Percentiles rank a stretch among this genome's conserved stretches.
phyloP scores from a whole-genome alignment of 1,284 basidiomycete species.

The Cryptococcus neoformans region DNA sequence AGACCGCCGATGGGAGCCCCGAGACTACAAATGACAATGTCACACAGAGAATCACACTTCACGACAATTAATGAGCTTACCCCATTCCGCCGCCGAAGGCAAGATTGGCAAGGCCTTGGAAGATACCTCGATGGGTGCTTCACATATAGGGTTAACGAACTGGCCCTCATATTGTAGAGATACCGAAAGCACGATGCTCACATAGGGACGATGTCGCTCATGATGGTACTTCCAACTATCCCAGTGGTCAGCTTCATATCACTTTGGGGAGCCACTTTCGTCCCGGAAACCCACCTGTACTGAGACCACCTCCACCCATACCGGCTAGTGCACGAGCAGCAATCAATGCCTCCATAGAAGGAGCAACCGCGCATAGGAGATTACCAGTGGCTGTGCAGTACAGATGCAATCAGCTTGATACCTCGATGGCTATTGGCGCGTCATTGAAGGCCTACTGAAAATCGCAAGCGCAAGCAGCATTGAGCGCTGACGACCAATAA shows the following conservation, averaged over 20 bases:
- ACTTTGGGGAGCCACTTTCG: background rate
- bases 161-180: too few relatives aligned
- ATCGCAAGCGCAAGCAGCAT: slow-evolving; percentile 67
- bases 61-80: slow-evolving; percentile 30
- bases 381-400: slow-evolving; percentile 65
- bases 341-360: slow-evolving; percentile 78
- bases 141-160: background rate
- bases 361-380: slow-evolving; percentile 73
- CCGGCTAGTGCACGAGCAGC: slow-evolving; percentile 76
- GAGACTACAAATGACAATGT: slow-evolving; percentile 42
- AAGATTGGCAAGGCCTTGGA: slow-evolving; percentile 86
- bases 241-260: background rate
- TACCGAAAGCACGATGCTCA: slow-evolving; percentile 50
- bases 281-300: slow-evolving; percentile 16
- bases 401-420: background rate
- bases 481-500: slow-evolving; percentile 75
- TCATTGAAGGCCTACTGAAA: slow-evolving; percentile 59
- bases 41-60: slow-evolving; percentile 61
- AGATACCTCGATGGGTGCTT: slow-evolving; percentile 79
- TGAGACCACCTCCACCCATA: slow-evolving; percentile 79
- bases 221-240: slow-evolving; percentile 39
- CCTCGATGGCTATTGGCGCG: slow-evolving; percentile 5
- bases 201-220: slow-evolving; percentile 61
- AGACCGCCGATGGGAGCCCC: slow-evolving; percentile 87
- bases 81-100: slow-evolving; percentile 41